Evolutionary conservation across 768 basidiomycete species (phyloP).

Genomic region (Tricholoma bakamatsutake): DNA sequence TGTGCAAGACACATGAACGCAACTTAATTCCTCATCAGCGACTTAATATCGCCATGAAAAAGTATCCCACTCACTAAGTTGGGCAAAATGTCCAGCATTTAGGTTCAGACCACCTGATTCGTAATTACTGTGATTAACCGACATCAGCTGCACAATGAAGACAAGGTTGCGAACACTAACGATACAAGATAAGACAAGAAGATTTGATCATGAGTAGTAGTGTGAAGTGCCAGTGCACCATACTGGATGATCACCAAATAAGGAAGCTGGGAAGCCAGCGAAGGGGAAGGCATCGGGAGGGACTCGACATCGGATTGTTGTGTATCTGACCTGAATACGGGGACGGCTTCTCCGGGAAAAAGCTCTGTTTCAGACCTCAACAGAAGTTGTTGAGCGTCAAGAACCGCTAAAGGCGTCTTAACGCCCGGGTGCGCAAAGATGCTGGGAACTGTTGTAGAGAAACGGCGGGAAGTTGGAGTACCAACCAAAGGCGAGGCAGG

Average conservation of each 20-base stretch:
- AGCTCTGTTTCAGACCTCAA: conserved; percentile 33
- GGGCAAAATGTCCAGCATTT: conserved; percentile 87
- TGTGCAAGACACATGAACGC: conserved; percentile 94
- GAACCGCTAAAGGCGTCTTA: conserved; percentile 66
- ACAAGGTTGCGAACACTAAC: conserved; percentile 36
- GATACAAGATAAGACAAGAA: conserved; percentile 90
- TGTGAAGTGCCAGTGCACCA: conserved; percentile 82
- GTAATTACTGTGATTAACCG: conserved; percentile 51
- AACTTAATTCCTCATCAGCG: conserved; percentile 37
- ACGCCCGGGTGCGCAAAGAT: conserved; percentile 87
- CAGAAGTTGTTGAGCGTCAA: conserved; percentile 65
- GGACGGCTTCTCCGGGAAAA: conserved; percentile 33
- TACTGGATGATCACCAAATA: conserved; percentile 86
- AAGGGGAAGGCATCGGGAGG: conserved; percentile 49
- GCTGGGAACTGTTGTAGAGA: conserved; percentile 55
- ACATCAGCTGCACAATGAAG: conserved; percentile 3
- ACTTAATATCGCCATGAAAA: neutral
- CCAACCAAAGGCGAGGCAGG: conserved; percentile 27
- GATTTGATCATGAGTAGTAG: conserved; percentile 85
- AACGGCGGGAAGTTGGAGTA: conserved; percentile 43
- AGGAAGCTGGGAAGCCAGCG: conserved; percentile 71
- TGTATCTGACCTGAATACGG: conserved; percentile 37
- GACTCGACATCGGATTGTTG: conserved; percentile 33
- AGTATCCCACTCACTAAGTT: conserved; percentile 55
- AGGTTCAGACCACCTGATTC: conserved; percentile 85